Conservation (phyloP, 2,329 filamentous ascomycete genomes). For the Alternaria arborescens region DNA sequence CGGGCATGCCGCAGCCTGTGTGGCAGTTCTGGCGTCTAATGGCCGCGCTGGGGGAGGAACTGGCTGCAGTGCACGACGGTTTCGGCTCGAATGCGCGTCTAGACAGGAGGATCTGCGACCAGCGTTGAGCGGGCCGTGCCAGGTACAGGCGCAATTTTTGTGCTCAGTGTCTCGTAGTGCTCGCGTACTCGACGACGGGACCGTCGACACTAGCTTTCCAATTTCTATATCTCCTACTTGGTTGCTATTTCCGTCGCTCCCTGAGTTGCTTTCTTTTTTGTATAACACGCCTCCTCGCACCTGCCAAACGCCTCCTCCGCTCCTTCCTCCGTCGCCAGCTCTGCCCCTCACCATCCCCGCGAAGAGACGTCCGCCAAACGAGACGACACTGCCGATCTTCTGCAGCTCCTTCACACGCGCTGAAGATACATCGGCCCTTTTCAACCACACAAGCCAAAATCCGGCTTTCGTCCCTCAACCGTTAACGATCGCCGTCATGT, state of each 20-base stretch:
- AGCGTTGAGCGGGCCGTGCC: constrained; percentile 22
- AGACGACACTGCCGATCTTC: neutral
- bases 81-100: constrained; percentile 10
- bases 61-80: constrained; percentile 7
- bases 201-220: constrained; percentile 4
- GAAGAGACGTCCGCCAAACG: neutral
- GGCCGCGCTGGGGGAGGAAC: constrained; percentile 9
- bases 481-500: constrained; percentile 36
- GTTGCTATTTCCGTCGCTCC: neutral
- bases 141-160: constrained; percentile 30
- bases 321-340: constrained; percentile 10
- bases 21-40: constrained; percentile 10
- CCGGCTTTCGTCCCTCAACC: neutral
- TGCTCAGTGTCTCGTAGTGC: neutral
- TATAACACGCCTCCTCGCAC: constrained; percentile 3
- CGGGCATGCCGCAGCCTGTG: constrained; percentile 16
- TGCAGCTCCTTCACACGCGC: neutral
- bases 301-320: constrained; percentile 1
- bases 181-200: constrained; percentile 10
- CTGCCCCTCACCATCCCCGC: constrained; percentile 19
- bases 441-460: constrained; percentile 2
- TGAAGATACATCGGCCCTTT: neutral
- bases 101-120: constrained; percentile 23
- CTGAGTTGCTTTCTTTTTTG: constrained; percentile 1
- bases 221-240: neutral